A percentile compares a stretch with the other conserved stretches of the same genome.
Evolutionary conservation across 1,284 basidiomycete genomes (phyloP).

Genomic region (Ceratobasidium sp.): DNA sequence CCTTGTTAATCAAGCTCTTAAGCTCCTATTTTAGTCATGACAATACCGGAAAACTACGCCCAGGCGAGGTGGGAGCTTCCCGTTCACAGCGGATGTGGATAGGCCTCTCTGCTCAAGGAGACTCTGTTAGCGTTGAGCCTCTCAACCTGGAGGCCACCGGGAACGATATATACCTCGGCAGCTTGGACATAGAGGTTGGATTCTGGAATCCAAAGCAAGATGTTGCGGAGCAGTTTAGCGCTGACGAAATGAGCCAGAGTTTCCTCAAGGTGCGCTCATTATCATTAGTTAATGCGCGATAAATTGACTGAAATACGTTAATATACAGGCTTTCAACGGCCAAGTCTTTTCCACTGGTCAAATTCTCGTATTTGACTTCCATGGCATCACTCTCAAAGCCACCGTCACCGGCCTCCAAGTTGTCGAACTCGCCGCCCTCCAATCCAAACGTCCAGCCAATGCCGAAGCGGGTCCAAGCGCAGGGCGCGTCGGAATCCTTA

Average conservation of each 20-base stretch:
- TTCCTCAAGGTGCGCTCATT: slow-evolving; percentile 66
- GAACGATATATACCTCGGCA: slow-evolving; percentile 76
- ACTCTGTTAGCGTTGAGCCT: slow-evolving; percentile 75
- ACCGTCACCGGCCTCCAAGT: slow-evolving; percentile 73
- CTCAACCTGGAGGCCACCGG: slow-evolving; percentile 68
- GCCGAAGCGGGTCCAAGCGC: slow-evolving; percentile 47
- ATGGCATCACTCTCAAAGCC: slow-evolving; percentile 85
- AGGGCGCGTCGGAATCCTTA: slow-evolving; percentile 76
- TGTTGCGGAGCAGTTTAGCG: slow-evolving; percentile 77
- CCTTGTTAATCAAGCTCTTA: slow-evolving; percentile 18
- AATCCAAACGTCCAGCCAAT: slow-evolving; percentile 57
- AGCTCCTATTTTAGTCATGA: slow-evolving; percentile 67
- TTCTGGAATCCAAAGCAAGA: slow-evolving; percentile 74
- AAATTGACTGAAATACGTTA: background rate
- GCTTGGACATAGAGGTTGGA: slow-evolving; percentile 81
- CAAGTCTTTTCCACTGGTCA: slow-evolving; percentile 80
- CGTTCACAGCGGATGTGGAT: slow-evolving; percentile 86
- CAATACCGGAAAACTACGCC: slow-evolving; percentile 71
- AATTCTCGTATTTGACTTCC: slow-evolving; percentile 89
- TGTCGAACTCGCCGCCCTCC: slow-evolving; percentile 74
- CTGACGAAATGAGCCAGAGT: slow-evolving; percentile 83
- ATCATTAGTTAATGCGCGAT: background rate
- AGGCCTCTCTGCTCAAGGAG: slow-evolving; percentile 79
- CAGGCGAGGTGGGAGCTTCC: slow-evolving; percentile 73
- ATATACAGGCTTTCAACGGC: slow-evolving; percentile 61